These are phyloP conservation scores for Farysia itapuensis DNA, from an alignment of 1,284 basidiomycete genomes.

Conservation along the genomic window DNA sequence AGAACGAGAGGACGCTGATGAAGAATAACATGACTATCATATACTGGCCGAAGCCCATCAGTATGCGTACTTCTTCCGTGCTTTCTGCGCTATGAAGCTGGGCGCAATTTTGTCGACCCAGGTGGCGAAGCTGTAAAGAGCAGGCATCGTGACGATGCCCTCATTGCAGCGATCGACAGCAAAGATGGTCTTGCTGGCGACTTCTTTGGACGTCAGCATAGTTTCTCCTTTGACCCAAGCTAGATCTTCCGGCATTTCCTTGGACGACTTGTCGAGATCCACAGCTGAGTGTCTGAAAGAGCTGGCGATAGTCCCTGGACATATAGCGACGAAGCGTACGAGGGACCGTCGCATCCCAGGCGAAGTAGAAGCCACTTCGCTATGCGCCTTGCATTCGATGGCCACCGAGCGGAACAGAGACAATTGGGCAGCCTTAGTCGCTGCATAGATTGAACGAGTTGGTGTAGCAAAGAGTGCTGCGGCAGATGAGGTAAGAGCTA, in stretches of 20 bases:
- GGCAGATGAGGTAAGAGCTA: slow-evolving; percentile 78
- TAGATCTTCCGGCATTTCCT: slow-evolving; percentile 24
- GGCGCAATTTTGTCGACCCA: slow-evolving; percentile 29
- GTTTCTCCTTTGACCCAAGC: slow-evolving; percentile 36
- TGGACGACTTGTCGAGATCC: slow-evolving; percentile 19
- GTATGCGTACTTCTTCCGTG: slow-evolving; percentile 32
- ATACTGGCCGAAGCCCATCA: too few relatives aligned
- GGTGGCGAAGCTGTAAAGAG: slow-evolving; percentile 33
- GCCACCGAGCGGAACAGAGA: slow-evolving; percentile 76
- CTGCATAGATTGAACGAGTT: slow-evolving; percentile 78
- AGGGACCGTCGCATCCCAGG: slow-evolving; percentile 24
- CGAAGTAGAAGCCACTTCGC: slow-evolving; percentile 7
- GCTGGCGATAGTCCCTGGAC: slow-evolving; percentile 53
- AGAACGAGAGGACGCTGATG: neutral
- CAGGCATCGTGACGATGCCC: slow-evolving; percentile 32
- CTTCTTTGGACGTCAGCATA: slow-evolving; percentile 29
- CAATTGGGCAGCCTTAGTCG: slow-evolving; percentile 79
- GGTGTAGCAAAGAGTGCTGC: slow-evolving; percentile 82
- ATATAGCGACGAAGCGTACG: slow-evolving; percentile 49
- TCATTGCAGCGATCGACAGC: slow-evolving; percentile 33
- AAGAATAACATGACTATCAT: too few relatives aligned
- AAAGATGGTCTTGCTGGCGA: slow-evolving; percentile 37
- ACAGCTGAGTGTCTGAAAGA: slow-evolving; percentile 51
- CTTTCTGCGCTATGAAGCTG: slow-evolving; percentile 12
- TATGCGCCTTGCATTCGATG: slow-evolving; percentile 67